These are phyloP conservation scores for Aspergillus novoparasiticus DNA, from an alignment of 2,329 filamentous ascomycete genomes.

Conservation along the genomic window DNA sequence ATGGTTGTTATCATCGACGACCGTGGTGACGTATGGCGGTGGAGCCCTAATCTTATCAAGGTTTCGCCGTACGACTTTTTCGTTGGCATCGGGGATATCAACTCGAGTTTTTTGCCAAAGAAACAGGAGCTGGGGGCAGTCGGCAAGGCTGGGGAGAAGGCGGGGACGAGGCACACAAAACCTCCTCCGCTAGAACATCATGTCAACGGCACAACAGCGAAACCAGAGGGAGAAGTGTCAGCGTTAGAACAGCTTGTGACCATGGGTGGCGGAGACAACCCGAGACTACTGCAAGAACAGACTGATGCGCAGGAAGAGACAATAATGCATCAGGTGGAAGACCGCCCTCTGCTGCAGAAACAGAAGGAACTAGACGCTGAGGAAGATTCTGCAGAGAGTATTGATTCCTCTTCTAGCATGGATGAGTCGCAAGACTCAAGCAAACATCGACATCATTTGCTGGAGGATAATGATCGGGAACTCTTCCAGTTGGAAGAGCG, in stretches of 20 bases:
- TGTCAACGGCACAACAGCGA: slow-evolving; percentile 36
- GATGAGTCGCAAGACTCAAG: slow-evolving; percentile 42
- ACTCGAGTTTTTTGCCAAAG: slow-evolving; percentile 93
- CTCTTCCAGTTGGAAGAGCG: slow-evolving; percentile 75
- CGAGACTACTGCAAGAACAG: slow-evolving; percentile 70
- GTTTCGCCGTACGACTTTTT: slow-evolving; percentile 97
- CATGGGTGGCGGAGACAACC: slow-evolving; percentile 72
- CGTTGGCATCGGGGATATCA: slow-evolving; percentile 97
- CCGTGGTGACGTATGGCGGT: slow-evolving; percentile 93
- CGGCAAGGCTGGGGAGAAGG: slow-evolving; percentile 42
- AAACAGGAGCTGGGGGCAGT: slow-evolving; percentile 56
- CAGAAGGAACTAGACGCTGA: slow-evolving; percentile 89
- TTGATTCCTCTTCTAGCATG: slow-evolving; percentile 46
- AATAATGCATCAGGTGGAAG: slow-evolving; percentile 84
- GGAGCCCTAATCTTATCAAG: slow-evolving; percentile 90
- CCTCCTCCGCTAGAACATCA: slow-evolving; percentile 27
- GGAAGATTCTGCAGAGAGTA: slow-evolving; percentile 65
- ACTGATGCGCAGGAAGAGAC: slow-evolving; percentile 83
- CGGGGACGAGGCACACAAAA: slow-evolving; percentile 27
- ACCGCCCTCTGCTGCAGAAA: slow-evolving; percentile 85
- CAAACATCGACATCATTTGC: slow-evolving; percentile 68
- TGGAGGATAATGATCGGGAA: slow-evolving; percentile 87
- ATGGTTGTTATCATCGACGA: slow-evolving; percentile 99
- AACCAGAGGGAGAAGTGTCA: slow-evolving; percentile 41
- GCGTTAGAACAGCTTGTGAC: slow-evolving; percentile 75